phyloP scores from a whole-genome alignment of 768 basidiomycete genomes.

The Podaxis sp. region DNA sequence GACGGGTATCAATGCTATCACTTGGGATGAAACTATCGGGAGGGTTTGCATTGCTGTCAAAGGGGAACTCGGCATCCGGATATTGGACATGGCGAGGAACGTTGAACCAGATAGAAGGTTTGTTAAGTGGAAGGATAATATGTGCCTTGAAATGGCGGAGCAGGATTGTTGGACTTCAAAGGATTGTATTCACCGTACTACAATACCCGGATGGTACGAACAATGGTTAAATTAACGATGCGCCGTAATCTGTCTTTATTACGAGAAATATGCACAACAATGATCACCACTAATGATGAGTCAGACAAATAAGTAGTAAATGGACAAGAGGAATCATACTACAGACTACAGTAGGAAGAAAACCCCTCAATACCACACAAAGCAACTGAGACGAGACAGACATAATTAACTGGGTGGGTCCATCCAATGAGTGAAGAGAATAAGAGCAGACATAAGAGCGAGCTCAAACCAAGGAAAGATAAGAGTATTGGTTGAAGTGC shows the following conservation, averaged over 20 bases:
- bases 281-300: neutral
- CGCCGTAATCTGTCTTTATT: neutral
- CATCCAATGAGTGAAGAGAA: conserved; percentile 6
- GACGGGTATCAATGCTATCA: conserved; percentile 42
- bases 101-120: conserved; percentile 28
- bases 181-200: neutral
- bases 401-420: neutral
- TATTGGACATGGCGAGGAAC: conserved; percentile 47
- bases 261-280: neutral
- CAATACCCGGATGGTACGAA: conserved; percentile 8
- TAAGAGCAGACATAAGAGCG: neutral
- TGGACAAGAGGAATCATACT: conserved; percentile 1
- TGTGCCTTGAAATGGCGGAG: conserved; percentile 7
- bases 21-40: conserved; percentile 69
- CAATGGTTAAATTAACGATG: neutral
- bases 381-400: neutral
- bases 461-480: neutral
- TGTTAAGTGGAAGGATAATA: conserved; percentile 30
- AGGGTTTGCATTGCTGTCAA: conserved; percentile 53
- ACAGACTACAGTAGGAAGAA: neutral
- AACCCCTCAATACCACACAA: neutral
- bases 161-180: conserved; percentile 7
- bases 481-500: neutral
- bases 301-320: conserved; percentile 1
- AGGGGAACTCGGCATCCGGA: conserved; percentile 37